Base-by-base conservation (phyloP, 225 moss, liverwort and hornwort genomes). In the Sphagnum contortum region DNA sequence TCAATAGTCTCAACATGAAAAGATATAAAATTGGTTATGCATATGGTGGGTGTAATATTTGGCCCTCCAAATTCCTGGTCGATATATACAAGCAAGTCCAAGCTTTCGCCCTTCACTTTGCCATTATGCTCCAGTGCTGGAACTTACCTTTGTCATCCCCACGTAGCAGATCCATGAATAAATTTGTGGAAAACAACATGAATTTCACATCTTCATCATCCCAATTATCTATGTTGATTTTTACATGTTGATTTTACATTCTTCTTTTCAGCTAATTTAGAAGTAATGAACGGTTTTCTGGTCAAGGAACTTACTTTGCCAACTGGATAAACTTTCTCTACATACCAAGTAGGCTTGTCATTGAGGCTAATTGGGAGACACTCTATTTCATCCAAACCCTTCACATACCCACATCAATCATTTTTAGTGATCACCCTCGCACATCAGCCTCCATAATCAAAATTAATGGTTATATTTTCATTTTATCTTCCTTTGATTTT, bases 91-190 rank as follows among this genome's bases (percentile, higher is more conserved):
- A 85, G 84, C 78, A 85, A 66, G 71, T 85, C 84, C 73, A 85
- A 62, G 62, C 84, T 85, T 73, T 85, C 81, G 50, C 84, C 84
- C 12, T 4, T 73, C 62, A 85, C 84, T 81, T 78, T 78, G 8
- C 84, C 84, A 63, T 81, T 71, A 59, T 85, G 84, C 78, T 85
- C 84, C 69, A 85, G 70, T 65, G 84, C 9, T n/a, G 84, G 84
- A 68, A 85, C 84, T 78, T 85, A 57, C 44, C 52, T 57, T 50
- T 29, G 29, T 29, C 29, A 29, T 29, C 29, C n/a, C 62, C 46
- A 45, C 6, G 1, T 47, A 44, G 11, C 7, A 46, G 11, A 46
- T 4, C 45, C 11, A 10, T 10, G 6, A 12, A 61, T 11, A 61
- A 45, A 49, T 14, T 48, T 11, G 29, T 29, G 12, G 44, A 13